Conservation (phyloP, 768 basidiomycete species). For the Mycena amicta region DNA sequence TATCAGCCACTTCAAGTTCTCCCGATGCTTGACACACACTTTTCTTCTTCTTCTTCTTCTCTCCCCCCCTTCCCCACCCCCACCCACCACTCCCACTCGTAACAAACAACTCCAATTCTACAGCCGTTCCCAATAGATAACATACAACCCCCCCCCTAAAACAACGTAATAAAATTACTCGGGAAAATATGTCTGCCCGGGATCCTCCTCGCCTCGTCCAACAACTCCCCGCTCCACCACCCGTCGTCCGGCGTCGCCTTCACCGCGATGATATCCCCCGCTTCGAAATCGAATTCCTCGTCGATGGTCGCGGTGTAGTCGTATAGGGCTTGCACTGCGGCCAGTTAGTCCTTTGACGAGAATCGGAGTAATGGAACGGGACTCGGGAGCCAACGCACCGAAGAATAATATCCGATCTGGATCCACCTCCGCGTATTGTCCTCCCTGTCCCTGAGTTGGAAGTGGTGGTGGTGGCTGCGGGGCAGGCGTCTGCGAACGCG, state of each 20-base stretch:
- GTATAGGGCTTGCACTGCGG: conserved; percentile 81
- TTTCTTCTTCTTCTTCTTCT: too few species aligned
- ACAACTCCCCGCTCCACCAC: conserved; percentile 91
- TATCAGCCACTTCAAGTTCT: too few species aligned
- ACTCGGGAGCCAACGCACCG: conserved; percentile 54
- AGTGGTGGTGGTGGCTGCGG: conserved; percentile 26
- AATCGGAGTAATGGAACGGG: background rate
- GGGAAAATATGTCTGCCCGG: conserved; percentile 79
- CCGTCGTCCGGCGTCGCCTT: conserved; percentile 92
- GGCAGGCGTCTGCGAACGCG: conserved; percentile 38
- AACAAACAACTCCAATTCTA: too few species aligned
- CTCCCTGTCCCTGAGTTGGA: background rate
- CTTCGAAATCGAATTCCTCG: conserved; percentile 95
- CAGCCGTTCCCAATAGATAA: too few species aligned
- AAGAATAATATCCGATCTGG: conserved; percentile 85
- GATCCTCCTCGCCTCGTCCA: conserved; percentile 72
- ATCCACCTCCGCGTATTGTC: conserved; percentile 54
- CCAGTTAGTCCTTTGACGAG: background rate
- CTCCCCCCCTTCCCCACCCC: too few species aligned
- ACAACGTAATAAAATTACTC: conserved; percentile 61
- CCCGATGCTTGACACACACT: too few species aligned
- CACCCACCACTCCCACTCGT: too few species aligned
- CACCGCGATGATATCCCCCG: conserved; percentile 92
- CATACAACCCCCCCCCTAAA: too few species aligned
- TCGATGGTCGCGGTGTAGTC: conserved; percentile 79